phyloP scores from a whole-genome alignment of 2,329 filamentous ascomycete genomes.

The Botrytis elliptica region DNA sequence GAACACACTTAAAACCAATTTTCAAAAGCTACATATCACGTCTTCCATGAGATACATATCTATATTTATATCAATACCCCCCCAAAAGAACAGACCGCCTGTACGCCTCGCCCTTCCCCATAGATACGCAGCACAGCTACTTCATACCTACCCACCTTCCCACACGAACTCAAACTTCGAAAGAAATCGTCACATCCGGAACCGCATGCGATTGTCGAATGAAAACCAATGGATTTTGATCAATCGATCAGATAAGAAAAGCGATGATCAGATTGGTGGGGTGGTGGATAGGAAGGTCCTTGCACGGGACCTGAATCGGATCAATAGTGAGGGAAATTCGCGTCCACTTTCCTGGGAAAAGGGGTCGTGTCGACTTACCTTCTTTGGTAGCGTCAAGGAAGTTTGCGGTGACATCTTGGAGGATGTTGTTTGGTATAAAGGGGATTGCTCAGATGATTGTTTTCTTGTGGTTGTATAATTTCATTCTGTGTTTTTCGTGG shows the following conservation, averaged over 20 bases:
- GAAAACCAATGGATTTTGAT: not conserved
- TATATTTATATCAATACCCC: not conserved
- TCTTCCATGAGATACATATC: not conserved
- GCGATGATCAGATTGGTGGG: not conserved
- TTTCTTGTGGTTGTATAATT: not conserved
- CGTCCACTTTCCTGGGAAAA: not conserved
- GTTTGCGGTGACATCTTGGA: not conserved
- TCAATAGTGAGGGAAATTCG: not conserved
- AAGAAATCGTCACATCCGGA: not conserved
- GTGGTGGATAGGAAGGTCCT: not conserved
- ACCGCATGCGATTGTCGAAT: not conserved
- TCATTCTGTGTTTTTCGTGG: not conserved
- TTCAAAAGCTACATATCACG: not conserved
- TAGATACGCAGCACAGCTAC: not conserved
- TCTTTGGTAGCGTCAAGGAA: not conserved
- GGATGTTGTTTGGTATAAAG: not conserved
- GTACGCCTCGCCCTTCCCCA: not conserved
- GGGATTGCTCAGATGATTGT: not conserved
- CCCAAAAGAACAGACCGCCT: not conserved
- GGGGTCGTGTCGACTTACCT: constrained; percentile 10
- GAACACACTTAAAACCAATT: not conserved
- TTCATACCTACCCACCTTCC: not conserved
- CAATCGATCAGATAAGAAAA: constrained; percentile 10
- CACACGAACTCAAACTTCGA: not conserved
- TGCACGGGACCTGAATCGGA: not conserved